Base-by-base conservation (phyloP, 1,139 yeast species). In the Pichia sp. region DNA sequence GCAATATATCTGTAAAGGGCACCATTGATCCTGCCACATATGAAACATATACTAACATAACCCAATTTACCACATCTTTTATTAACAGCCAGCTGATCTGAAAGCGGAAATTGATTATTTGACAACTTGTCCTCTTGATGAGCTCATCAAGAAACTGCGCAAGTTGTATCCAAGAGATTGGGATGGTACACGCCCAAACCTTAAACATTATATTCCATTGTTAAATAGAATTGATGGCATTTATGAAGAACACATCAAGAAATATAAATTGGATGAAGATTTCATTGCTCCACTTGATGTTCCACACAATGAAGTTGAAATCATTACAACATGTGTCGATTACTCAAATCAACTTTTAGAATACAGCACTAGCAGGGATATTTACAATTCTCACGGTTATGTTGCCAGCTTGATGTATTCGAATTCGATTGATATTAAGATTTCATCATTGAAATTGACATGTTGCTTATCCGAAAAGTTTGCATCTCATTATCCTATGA, bases 171-270 rank as follows among this genome's bases (percentile, higher is more conserved):
- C 63, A 12, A 64, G 59, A 43, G 56, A 48, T 20, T 63, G 71
- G 75, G 68, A 71, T 40, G 66, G 69, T n/a, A 57, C 61, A 4
- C 55, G 57, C 36, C 51, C 52, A 27, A 91, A 87, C 56, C 66
- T 91, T 39, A 76, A 77, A 55, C 84, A 83, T 52, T 91, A 96
- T 95, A 76, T 87, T 19, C 76, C 84, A 0, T 79, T 88, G 1
- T 70, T 91, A 55, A 85, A 90, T 63, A 72, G 84, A 55, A 81
- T 90, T 58, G 97, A 90, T 61, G 75, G 71, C 14, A 73, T 87
- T 18, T 69, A 88, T 48, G 86, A 82, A 46, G 56, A 58, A 4
- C 67, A 75, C 35, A 76, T 85, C 22, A 65, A 66, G 14, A 77
- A 77, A 53, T 85, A 88, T 58, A 73, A 71, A 7, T 72, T 85